A percentile compares a stretch with the other conserved stretches of the same genome.
Evolutionary conservation across 768 basidiomycete species (phyloP).

Genomic region (Roridomyces roridus): DNA sequence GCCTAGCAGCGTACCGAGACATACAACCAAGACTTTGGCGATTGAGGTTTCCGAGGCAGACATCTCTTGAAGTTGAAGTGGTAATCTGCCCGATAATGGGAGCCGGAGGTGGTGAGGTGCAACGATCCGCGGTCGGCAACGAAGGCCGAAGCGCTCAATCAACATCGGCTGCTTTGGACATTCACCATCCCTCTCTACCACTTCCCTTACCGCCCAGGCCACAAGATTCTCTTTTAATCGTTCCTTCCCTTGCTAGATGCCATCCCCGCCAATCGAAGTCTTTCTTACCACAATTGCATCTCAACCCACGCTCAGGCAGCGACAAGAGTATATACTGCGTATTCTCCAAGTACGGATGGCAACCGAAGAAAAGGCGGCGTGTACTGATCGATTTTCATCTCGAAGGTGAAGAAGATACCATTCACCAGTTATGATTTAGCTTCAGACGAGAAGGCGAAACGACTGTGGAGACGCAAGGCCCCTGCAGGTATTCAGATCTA

Average conservation of each 20-base stretch:
- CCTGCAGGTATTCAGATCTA: conserved; percentile 56
- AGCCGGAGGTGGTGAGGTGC: too few relatives aligned
- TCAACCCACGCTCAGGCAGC: conserved; percentile 75
- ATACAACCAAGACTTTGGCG: conserved; percentile 74
- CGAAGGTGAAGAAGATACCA: conserved; percentile 79
- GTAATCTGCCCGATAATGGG: too few relatives aligned
- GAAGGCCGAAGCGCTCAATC: too few relatives aligned
- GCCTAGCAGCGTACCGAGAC: conserved; percentile 49
- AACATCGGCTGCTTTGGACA: too few relatives aligned
- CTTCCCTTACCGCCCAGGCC: too few relatives aligned
- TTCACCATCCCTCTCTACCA: too few relatives aligned
- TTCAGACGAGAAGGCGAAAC: conserved; percentile 74
- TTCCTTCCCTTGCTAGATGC: conserved; percentile 53
- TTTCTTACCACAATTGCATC: conserved; percentile 80
- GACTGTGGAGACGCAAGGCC: conserved; percentile 82
- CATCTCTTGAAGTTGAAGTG: conserved; percentile 21
- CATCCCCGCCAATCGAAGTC: conserved; percentile 79
- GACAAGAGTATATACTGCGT: conserved; percentile 85
- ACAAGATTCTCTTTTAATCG: too few relatives aligned
- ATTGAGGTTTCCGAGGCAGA: conserved; percentile 33
- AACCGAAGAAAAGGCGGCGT: too few relatives aligned
- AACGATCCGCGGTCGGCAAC: too few relatives aligned
- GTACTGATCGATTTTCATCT: too few relatives aligned
- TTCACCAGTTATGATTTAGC: conserved; percentile 87
- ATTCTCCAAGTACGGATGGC: conserved; percentile 76